Conservation (phyloP, 306 rosid species). For the Echinosophora koreensis region DNA sequence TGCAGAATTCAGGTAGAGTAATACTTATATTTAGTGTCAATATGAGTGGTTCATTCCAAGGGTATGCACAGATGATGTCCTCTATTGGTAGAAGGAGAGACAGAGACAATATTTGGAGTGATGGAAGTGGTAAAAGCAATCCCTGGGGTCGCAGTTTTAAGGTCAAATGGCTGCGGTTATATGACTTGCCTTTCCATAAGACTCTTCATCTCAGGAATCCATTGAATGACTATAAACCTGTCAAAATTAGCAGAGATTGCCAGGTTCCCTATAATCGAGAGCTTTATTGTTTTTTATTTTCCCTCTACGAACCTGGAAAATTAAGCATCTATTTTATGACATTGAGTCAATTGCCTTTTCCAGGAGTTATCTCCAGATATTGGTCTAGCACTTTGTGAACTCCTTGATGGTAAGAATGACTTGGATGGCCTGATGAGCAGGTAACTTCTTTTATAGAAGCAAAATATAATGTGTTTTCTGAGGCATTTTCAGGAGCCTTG, state of each 20-base stretch:
- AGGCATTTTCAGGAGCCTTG: conserved; percentile 33
- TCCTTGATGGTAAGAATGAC: conserved; percentile 65
- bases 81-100: conserved; percentile 81
- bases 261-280: conserved; percentile 61
- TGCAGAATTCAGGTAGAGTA: conserved; percentile 78
- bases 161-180: conserved; percentile 77
- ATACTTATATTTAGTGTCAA: conserved; percentile 83
- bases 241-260: conserved; percentile 89
- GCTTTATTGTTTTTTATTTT: conserved; percentile 16
- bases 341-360: conserved; percentile 43
- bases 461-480: conserved; percentile 33
- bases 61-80: conserved; percentile 86
- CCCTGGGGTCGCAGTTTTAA: conserved; percentile 85
- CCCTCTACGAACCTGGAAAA: conserved; percentile 16
- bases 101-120: conserved; percentile 77
- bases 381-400: conserved; percentile 86
- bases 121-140: conserved; percentile 69
- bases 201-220: conserved; percentile 88
- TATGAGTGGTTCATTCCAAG: conserved; percentile 92
- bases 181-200: conserved; percentile 78
- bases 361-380: conserved; percentile 82
- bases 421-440: conserved; percentile 49
- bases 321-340: conserved; percentile 26
- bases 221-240: conserved; percentile 84
- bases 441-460: conserved; percentile 49